These are phyloP conservation scores for Silene vulgaris DNA, from an alignment of 179 eudicot species.

Conservation along the genomic window DNA sequence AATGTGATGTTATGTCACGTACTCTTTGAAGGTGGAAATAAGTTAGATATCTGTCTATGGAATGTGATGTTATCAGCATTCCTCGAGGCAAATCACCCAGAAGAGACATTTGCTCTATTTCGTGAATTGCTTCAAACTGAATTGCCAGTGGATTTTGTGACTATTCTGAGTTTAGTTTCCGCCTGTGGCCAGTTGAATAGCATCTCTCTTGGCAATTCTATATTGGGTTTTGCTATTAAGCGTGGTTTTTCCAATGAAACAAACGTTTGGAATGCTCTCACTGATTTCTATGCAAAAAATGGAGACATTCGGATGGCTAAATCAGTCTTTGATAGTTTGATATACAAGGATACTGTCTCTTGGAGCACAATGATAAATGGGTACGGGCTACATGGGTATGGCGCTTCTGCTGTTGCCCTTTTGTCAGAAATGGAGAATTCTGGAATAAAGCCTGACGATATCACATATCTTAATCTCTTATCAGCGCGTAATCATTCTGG, in stretches of 20 bases:
- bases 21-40: conserved; percentile 45
- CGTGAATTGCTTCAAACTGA: conserved; percentile 32
- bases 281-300: conserved; percentile 51
- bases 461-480: conserved; percentile 49
- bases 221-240: conserved; percentile 33
- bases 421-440: conserved; percentile 42
- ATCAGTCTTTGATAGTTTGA: conserved; percentile 40
- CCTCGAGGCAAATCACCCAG: conserved; percentile 33
- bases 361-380: conserved; percentile 65
- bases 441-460: conserved; percentile 40
- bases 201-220: conserved; percentile 27
- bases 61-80: conserved; percentile 51
- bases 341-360: conserved; percentile 46
- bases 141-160: conserved; percentile 44
- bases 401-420: conserved; percentile 41
- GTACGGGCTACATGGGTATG: conserved; percentile 56
- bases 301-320: conserved; percentile 47
- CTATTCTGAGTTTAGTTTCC: conserved; percentile 46
- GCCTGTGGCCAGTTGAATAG: conserved; percentile 43
- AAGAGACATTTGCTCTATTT: conserved; percentile 35
- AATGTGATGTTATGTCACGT: conserved; percentile 33
- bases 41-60: conserved; percentile 49
- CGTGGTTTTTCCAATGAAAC: conserved; percentile 43
- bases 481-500: conserved; percentile 76
- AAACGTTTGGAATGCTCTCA: conserved; percentile 42